Evolutionary conservation across 2,329 filamentous ascomycete species (phyloP).

Genomic region (Pseudocercospora fijiensis): DNA sequence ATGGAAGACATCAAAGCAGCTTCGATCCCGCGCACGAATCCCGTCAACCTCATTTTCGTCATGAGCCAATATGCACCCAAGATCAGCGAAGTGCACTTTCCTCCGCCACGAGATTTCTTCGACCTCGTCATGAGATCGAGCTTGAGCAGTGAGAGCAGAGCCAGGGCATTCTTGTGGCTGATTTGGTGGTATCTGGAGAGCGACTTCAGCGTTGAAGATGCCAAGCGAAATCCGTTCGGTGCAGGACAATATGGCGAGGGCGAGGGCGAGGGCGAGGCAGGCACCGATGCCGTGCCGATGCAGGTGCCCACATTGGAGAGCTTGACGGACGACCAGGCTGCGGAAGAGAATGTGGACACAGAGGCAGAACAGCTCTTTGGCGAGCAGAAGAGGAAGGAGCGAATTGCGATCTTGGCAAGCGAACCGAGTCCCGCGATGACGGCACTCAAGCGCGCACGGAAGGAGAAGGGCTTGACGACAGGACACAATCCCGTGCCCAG

Average conservation of each 20-base stretch:
- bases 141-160: conserved; percentile 76
- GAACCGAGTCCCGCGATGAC: conserved; percentile 68
- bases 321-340: conserved; percentile 65
- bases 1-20: conserved; percentile 75
- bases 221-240: conserved; percentile 88
- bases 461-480: conserved; percentile 44
- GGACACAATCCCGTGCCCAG: conserved; percentile 29
- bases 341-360: conserved; percentile 71
- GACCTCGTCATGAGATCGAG: conserved; percentile 92
- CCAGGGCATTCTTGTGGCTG: conserved; percentile 88
- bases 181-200: conserved; percentile 99
- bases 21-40: conserved; percentile 79
- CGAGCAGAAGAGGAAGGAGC: conserved; percentile 69
- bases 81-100: conserved; percentile 90
- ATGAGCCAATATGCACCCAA: conserved; percentile 87
- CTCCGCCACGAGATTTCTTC: conserved; percentile 82
- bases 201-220: conserved; percentile 85
- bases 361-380: conserved; percentile 69
- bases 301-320: conserved; percentile 65
- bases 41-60: conserved; percentile 95
- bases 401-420: conserved; percentile 69
- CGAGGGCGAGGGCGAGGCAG: conserved; percentile 42
- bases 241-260: conserved; percentile 48
- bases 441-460: conserved; percentile 51
- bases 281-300: conserved; percentile 48